Evolutionary conservation across 805 yeast species (phyloP).

Genomic region (Sugiyamaella boreocaroliniensis): DNA sequence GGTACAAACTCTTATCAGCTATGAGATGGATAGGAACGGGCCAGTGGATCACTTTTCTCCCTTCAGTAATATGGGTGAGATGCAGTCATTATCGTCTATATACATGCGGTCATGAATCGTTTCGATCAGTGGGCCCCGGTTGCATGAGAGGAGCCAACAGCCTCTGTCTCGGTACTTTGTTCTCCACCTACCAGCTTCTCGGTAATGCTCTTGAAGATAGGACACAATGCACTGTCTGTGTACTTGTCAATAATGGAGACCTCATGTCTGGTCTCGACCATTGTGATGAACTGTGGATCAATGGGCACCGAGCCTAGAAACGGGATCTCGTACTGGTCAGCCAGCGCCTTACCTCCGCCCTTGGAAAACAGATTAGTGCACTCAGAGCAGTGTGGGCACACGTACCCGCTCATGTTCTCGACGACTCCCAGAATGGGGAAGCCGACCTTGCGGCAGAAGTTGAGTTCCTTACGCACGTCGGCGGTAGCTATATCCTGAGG

Average conservation of each 20-base stretch:
- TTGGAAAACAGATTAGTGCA: conserved; percentile 80
- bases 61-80: neutral
- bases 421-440: conserved; percentile 76
- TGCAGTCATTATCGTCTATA: neutral
- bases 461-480: conserved; percentile 90
- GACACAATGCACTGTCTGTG: conserved; percentile 32
- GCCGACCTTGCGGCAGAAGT: conserved; percentile 81
- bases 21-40: too few relatives aligned
- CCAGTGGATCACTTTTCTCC: neutral
- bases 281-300: conserved; percentile 82
- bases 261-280: conserved; percentile 56
- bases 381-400: conserved; percentile 90
- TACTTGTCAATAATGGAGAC: conserved; percentile 22
- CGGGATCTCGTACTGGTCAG: conserved; percentile 53
- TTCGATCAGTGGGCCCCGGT: too few relatives aligned
- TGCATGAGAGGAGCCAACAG: too few relatives aligned
- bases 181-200: neutral
- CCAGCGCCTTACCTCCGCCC: conserved; percentile 80
- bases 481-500: conserved; percentile 92
- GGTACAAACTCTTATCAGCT: too few relatives aligned
- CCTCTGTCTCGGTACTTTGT: too few relatives aligned
- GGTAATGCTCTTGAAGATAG: conserved; percentile 36
- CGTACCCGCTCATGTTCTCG: conserved; percentile 95
- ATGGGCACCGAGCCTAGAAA: conserved; percentile 87
- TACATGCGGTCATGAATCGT: neutral